Evolutionary conservation across 768 basidiomycete species (phyloP).

Genomic region (Suillus variegatus): DNA sequence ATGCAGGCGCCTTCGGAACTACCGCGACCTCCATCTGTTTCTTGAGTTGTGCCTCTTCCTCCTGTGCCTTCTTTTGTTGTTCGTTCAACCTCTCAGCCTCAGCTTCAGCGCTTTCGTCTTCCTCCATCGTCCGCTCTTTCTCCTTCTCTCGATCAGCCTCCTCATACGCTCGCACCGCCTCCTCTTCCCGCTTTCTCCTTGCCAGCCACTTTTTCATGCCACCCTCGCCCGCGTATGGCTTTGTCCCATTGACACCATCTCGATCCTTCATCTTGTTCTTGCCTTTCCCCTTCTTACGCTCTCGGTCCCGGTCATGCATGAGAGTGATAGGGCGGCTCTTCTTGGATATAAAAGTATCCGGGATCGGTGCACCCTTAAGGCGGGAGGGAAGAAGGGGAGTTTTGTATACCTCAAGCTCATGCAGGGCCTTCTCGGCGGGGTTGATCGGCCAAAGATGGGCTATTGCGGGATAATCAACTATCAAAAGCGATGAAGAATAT

Average conservation of each 20-base stretch:
- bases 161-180: conserved; percentile 35
- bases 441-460: conserved; percentile 39
- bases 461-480: conserved; percentile 23
- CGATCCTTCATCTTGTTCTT: conserved; percentile 37
- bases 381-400: conserved; percentile 76
- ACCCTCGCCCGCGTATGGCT: conserved; percentile 79
- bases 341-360: conserved; percentile 65
- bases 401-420: conserved; percentile 76
- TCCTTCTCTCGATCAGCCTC: conserved; percentile 29
- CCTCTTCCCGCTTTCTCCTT: conserved; percentile 57
- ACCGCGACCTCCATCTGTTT: conserved; percentile 19
- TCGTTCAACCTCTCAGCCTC: conserved; percentile 16
- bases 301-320: conserved; percentile 59
- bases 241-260: conserved; percentile 51
- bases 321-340: conserved; percentile 45
- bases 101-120: conserved; percentile 34
- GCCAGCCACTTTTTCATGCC: conserved; percentile 79
- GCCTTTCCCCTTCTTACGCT: conserved; percentile 41
- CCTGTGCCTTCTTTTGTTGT: conserved; percentile 19
- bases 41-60: conserved; percentile 9
- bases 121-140: conserved; percentile 34
- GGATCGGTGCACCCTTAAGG: conserved; percentile 41
- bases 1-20: conserved; percentile 18
- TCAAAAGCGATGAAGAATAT: conserved; percentile 9
- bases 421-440: conserved; percentile 66